Evolutionary conservation across 768 basidiomycete genomes (phyloP).

Genomic region (Suillus paluster): DNA sequence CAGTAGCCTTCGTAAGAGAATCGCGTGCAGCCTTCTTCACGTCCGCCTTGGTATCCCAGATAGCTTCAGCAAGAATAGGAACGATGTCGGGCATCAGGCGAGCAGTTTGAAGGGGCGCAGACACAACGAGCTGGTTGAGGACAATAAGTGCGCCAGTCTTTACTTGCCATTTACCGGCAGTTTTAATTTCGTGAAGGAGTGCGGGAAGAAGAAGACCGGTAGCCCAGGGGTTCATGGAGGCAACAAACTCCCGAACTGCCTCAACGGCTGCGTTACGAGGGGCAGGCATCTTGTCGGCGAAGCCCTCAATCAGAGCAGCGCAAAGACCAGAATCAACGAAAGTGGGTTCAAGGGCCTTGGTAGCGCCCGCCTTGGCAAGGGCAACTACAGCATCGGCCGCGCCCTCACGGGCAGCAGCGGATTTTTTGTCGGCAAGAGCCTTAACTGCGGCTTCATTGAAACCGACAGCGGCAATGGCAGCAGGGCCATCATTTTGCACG

Average conservation of each 20-base stretch:
- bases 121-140: conserved; percentile 85
- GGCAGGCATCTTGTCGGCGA: conserved; percentile 93
- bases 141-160: conserved; percentile 86
- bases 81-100: conserved; percentile 94
- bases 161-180: conserved; percentile 96
- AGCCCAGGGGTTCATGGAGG: conserved; percentile 89
- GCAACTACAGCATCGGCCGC: conserved; percentile 73
- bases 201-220: conserved; percentile 80
- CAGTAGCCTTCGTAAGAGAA: conserved; percentile 92
- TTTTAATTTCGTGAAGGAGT: conserved; percentile 92
- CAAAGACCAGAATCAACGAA: conserved; percentile 89
- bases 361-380: conserved; percentile 70
- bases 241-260: conserved; percentile 76
- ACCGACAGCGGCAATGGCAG: conserved; percentile 68
- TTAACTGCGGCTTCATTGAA: conserved; percentile 78
- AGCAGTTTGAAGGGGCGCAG: conserved; percentile 82
- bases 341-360: conserved; percentile 84
- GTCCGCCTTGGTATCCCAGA: conserved; percentile 99
- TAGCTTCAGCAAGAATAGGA: conserved; percentile 91
- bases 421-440: conserved; percentile 95
- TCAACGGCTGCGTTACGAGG: conserved; percentile 85
- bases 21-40: conserved; percentile 98
- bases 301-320: conserved; percentile 83
- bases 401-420: conserved; percentile 87
- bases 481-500: conserved; percentile 84